Evolutionary conservation across 2,329 filamentous ascomycete species (phyloP).

Genomic region (Talaromyces funiculosus): DNA sequence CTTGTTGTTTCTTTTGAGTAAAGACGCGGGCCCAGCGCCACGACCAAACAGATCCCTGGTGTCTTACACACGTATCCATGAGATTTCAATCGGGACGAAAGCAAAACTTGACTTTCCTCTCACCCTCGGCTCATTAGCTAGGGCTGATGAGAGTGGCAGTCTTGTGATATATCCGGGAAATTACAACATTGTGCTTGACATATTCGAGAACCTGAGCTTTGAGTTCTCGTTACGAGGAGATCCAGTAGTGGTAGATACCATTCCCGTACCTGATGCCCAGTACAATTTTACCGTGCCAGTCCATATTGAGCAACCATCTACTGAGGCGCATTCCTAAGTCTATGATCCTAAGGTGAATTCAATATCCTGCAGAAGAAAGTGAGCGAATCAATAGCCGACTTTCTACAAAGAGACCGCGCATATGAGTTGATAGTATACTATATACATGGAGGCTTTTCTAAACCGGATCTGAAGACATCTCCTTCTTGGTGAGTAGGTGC

Average conservation of each 20-base stretch:
- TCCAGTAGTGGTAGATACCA: background rate
- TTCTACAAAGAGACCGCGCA: background rate
- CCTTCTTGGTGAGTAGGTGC: no score
- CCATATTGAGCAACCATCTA: background rate
- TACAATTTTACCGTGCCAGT: background rate
- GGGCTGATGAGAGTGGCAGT: constrained; percentile 16
- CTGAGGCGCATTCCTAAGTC: background rate
- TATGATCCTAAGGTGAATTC: background rate
- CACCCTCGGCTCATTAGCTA: constrained; percentile 14
- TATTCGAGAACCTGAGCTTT: background rate
- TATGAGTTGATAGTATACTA: no score
- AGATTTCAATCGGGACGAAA: background rate
- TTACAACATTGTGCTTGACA: constrained; percentile 14
- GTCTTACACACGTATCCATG: constrained; percentile 13
- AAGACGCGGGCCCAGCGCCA: constrained; percentile 18
- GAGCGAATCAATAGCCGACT: background rate
- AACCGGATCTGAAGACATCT: no score
- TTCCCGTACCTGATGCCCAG: background rate
- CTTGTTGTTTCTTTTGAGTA: constrained; percentile 24
- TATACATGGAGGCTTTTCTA: no score
- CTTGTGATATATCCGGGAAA: constrained; percentile 15
- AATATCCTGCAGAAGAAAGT: background rate
- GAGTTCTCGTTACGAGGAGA: background rate
- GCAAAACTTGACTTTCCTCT: constrained; percentile 4
- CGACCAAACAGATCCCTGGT: constrained; percentile 14